A percentile compares a stretch with the other conserved stretches of the same genome.
Conservation (phyloP, 306 rosid genomes). For the Acacia melanoxylon region DNA sequence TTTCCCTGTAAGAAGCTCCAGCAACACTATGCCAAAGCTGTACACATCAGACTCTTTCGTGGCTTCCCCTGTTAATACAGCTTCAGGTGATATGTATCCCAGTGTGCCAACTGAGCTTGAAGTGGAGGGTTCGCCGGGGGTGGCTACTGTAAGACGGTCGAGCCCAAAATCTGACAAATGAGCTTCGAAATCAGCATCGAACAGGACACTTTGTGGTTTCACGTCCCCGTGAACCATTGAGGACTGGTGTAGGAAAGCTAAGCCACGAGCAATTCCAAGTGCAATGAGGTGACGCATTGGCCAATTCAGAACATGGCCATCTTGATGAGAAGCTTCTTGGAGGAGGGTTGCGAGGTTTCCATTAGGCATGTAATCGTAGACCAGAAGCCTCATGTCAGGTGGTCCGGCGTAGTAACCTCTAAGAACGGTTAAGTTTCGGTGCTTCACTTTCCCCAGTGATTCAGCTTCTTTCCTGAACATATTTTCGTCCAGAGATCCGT, state of each 20-base stretch:
- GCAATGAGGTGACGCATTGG: conserved; percentile 99
- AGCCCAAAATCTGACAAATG: conserved; percentile 92
- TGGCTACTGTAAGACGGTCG: conserved; percentile 52
- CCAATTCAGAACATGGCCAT: conserved; percentile 96
- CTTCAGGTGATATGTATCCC: conserved; percentile 88
- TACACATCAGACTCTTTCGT: conserved; percentile 88
- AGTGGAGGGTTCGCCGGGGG: conserved; percentile 66
- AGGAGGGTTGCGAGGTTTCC: conserved; percentile 97
- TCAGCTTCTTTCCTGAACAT: conserved; percentile 89
- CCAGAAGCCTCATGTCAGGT: conserved; percentile 73
- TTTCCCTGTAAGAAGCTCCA: conserved; percentile 86
- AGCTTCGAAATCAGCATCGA: conserved; percentile 95
- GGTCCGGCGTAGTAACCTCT: conserved; percentile 88
- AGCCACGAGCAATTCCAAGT: conserved; percentile 86
- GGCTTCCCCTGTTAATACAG: conserved; percentile 68
- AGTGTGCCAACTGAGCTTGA: conserved; percentile 75
- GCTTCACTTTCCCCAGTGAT: conserved; percentile 69
- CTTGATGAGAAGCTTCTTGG: conserved; percentile 98
- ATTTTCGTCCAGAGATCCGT: conserved; percentile 71
- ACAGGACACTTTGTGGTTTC: conserved; percentile 81
- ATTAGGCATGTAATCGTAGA: conserved; percentile 93
- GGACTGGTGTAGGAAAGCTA: conserved; percentile 83
- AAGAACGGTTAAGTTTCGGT: conserved; percentile 88
- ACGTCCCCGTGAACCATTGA: conserved; percentile 75
- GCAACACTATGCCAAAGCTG: conserved; percentile 84